Evolutionary conservation across 1,284 basidiomycete genomes (phyloP).

Genomic region (Cryptococcus depauperatus): DNA sequence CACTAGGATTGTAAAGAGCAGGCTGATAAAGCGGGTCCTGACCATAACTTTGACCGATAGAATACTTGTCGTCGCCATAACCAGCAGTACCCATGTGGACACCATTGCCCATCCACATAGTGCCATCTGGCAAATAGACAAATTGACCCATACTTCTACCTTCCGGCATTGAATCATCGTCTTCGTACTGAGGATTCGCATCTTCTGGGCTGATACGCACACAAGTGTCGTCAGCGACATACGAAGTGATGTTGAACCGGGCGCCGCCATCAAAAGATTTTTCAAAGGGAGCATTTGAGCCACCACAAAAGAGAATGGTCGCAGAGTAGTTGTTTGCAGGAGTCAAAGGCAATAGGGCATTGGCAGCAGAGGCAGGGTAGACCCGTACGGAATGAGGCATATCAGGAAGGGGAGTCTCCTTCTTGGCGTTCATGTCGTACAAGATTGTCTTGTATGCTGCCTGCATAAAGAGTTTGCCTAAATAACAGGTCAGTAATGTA

Average conservation of each 20-base stretch:
- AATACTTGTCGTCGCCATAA: slow-evolving; percentile 45
- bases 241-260: slow-evolving; percentile 40
- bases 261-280: slow-evolving; percentile 39
- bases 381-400: slow-evolving; percentile 61
- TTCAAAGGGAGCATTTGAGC: slow-evolving; percentile 51
- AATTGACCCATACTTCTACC: slow-evolving; percentile 74
- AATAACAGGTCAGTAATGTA: background rate
- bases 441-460: slow-evolving; percentile 49
- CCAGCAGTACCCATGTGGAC: slow-evolving; percentile 56
- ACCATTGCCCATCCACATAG: slow-evolving; percentile 57
- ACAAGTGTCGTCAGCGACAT: slow-evolving; percentile 43
- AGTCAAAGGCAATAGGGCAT: slow-evolving; percentile 82
- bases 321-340: slow-evolving; percentile 80
- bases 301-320: slow-evolving; percentile 83
- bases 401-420: slow-evolving; percentile 34
- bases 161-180: slow-evolving; percentile 63
- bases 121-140: slow-evolving; percentile 44
- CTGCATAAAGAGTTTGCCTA: slow-evolving; percentile 57
- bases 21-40: slow-evolving; percentile 41
- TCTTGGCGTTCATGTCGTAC: slow-evolving; percentile 35
- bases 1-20: slow-evolving; percentile 55
- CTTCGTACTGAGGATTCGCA: slow-evolving; percentile 51
- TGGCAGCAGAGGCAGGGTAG: slow-evolving; percentile 84
- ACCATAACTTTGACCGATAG: slow-evolving; percentile 39
- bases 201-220: slow-evolving; percentile 69